Conservation (phyloP, 192 early-diverging fungal genomes). For the Backusella parvicylindrica region DNA sequence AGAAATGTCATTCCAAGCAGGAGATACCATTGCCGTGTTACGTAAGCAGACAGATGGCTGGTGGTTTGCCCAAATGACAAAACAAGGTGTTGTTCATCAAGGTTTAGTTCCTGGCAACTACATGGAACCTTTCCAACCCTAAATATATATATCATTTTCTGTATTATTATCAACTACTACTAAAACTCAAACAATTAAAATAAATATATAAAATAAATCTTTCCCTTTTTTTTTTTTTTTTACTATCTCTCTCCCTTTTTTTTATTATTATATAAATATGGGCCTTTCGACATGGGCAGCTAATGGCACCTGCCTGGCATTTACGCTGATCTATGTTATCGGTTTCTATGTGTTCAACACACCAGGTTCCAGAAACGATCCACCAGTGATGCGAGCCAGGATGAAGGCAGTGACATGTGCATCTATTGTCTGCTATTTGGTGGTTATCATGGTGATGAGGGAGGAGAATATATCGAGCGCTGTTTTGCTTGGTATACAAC, state of each 20-base stretch:
- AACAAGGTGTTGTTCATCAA: conserved; percentile 1
- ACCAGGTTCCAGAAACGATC: conserved; percentile 41
- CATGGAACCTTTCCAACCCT: conserved; percentile 15
- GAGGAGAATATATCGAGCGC: not conserved
- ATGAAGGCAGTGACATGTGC: conserved; percentile 44
- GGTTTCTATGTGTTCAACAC: conserved; percentile 48
- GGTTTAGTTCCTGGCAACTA: conserved; percentile 35
- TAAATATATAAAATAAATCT: not conserved
- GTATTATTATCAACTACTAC: not conserved
- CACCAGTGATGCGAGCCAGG: conserved; percentile 48
- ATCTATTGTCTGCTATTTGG: conserved; percentile 31
- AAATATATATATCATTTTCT: not conserved
- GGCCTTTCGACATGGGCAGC: conserved; percentile 28
- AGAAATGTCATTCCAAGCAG: conserved; percentile 47
- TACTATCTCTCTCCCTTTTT: not conserved
- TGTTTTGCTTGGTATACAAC: conserved; percentile 6
- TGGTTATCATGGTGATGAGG: conserved; percentile 23
- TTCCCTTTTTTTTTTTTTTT: not conserved
- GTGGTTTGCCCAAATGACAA: conserved; percentile 51
- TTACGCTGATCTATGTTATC: conserved; percentile 52
- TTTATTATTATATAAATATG: not conserved
- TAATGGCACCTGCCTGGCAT: conserved; percentile 39
- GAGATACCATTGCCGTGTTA: conserved; percentile 44
- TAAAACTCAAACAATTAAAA: not conserved
- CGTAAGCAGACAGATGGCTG: conserved; percentile 50